Evolutionary conservation across 2,329 filamentous ascomycete species (phyloP).

Genomic region (Nannizzia gypsea): DNA sequence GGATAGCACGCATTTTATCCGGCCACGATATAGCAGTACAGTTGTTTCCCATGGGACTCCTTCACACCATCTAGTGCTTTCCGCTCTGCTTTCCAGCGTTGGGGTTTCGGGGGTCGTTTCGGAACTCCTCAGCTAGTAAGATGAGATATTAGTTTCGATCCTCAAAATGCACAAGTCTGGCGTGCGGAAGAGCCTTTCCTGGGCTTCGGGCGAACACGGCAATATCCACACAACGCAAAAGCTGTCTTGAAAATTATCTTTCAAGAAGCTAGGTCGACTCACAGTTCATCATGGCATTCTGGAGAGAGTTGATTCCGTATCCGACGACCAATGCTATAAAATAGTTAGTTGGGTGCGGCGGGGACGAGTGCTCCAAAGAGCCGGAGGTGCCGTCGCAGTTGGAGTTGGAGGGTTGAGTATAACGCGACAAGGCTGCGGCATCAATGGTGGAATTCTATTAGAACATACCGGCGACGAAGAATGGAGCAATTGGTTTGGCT

Average conservation of each 20-base stretch:
- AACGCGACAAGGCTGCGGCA: neutral
- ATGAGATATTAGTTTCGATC: neutral
- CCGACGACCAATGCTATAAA: slow-evolving; percentile 59
- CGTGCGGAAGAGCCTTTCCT: neutral
- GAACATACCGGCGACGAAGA: slow-evolving; percentile 86
- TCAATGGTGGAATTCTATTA: slow-evolving; percentile 3
- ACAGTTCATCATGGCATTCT: slow-evolving; percentile 69
- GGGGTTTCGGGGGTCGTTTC: slow-evolving; percentile 85
- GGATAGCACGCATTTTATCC: neutral
- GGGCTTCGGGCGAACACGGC: neutral
- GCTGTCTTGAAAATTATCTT: too few relatives aligned
- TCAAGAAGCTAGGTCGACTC: slow-evolving; percentile 26
- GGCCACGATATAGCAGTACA: slow-evolving; percentile 1
- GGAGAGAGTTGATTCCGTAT: slow-evolving; percentile 81
- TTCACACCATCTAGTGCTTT: slow-evolving; percentile 23
- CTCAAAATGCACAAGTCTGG: neutral
- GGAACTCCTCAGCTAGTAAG: slow-evolving; percentile 71
- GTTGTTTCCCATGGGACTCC: neutral
- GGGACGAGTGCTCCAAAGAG: slow-evolving; percentile 3
- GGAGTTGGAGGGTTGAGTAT: neutral
- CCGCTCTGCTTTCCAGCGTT: slow-evolving; percentile 24
- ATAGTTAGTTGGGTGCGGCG: neutral
- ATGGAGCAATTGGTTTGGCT: slow-evolving; percentile 87
- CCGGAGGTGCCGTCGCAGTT: neutral
- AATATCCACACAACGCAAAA: neutral